These are phyloP conservation scores for Cupressus sempervirens DNA, from an alignment of 75 land plant species.

Conservation along the genomic window DNA sequence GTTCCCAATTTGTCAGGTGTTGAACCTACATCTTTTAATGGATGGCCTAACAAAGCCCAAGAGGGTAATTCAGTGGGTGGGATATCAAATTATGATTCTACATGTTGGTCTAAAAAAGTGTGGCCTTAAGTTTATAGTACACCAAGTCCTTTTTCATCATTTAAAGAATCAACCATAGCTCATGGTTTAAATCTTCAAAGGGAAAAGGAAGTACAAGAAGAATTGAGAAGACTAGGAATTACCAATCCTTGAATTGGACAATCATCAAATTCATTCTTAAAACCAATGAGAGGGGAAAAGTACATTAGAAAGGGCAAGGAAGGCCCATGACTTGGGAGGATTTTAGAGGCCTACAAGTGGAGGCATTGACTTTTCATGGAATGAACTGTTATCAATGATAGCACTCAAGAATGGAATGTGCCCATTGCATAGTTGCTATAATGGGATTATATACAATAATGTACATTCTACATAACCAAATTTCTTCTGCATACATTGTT, in stretches of 20 bases:
- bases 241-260: background rate
- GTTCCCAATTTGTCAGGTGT: background rate
- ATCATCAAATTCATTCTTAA: background rate
- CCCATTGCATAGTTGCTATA: no score
- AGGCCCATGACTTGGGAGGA: no score
- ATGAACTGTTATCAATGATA: no score
- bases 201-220: background rate
- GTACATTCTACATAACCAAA: no score
- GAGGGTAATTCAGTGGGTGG: background rate
- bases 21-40: constrained; percentile 8
- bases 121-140: background rate
- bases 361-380: no score
- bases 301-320: no score
- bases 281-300: background rate
- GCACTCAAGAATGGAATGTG: no score
- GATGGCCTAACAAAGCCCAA: background rate
- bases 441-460: no score
- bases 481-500: no score
- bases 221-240: background rate
- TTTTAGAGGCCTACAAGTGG: no score
- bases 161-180: background rate
- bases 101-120: background rate
- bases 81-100: constrained; percentile 1
- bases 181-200: background rate
- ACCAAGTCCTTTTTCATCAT: background rate